phyloP scores from a whole-genome alignment of 805 yeast genomes.

The Kodamaea neixiangensis region DNA sequence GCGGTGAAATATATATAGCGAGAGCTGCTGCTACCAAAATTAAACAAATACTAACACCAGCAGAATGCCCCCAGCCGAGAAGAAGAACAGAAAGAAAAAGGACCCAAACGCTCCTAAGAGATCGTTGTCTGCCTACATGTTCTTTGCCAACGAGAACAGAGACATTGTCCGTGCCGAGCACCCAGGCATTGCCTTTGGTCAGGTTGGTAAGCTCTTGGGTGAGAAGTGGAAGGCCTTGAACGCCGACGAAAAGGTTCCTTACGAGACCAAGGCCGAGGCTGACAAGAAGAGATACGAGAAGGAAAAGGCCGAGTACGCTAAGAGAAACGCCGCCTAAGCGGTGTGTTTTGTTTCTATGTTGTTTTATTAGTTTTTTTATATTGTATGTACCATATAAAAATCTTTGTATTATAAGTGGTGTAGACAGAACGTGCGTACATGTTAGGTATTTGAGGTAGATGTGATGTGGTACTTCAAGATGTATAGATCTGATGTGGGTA shows the following conservation, averaged over 20 bases:
- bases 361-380: slow-evolving; percentile 14
- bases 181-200: slow-evolving; percentile 95
- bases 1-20: background rate
- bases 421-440: too few relatives aligned
- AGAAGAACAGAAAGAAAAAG: slow-evolving; percentile 52
- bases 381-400: slow-evolving; percentile 12
- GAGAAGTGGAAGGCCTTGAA: slow-evolving; percentile 93
- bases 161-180: slow-evolving; percentile 93
- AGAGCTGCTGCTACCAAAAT: slow-evolving; percentile 2
- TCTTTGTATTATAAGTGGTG: slow-evolving; percentile 4
- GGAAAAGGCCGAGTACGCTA: slow-evolving; percentile 84
- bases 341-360: slow-evolving; percentile 8
- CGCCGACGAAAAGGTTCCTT: slow-evolving; percentile 83
- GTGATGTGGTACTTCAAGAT: too few relatives aligned
- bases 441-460: too few relatives aligned
- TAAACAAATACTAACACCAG: slow-evolving; percentile 12
- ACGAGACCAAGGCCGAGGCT: slow-evolving; percentile 88
- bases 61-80: slow-evolving; percentile 31
- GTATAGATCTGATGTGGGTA: too few relatives aligned
- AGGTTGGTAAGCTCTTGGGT: slow-evolving; percentile 93
- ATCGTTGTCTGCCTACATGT: slow-evolving; percentile 97
- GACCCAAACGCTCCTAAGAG: slow-evolving; percentile 99
- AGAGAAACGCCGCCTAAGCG: slow-evolving; percentile 27
- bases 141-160: slow-evolving; percentile 97
- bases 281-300: slow-evolving; percentile 98